Percentiles rank a stretch among this genome's conserved stretches.
Evolutionary conservation across 2,329 filamentous ascomycete species (phyloP).

Genomic region (Penicillium freii): DNA sequence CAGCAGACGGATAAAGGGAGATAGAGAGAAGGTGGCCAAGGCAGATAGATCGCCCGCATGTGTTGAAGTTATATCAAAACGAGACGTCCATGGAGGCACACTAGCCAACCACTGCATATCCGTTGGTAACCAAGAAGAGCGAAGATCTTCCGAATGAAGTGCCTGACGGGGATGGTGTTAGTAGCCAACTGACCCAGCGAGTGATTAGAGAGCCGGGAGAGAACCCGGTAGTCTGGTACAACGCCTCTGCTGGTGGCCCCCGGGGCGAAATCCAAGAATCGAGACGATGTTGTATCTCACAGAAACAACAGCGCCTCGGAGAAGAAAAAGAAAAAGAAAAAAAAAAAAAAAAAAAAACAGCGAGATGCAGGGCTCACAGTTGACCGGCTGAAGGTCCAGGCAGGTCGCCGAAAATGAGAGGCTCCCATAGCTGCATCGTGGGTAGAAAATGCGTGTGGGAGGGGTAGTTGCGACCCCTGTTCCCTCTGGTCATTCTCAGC

Average conservation of each 20-base stretch:
- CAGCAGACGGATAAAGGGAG: slow-evolving; percentile 1
- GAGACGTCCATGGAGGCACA: slow-evolving; percentile 16
- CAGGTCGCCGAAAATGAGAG: slow-evolving; percentile 10
- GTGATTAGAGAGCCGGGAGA: slow-evolving; percentile 13
- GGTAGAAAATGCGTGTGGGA: slow-evolving; percentile 16
- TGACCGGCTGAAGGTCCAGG: neutral
- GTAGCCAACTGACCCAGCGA: slow-evolving; percentile 14
- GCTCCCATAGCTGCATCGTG: slow-evolving; percentile 17
- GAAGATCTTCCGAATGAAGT: slow-evolving; percentile 21
- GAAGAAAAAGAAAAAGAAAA: slow-evolving; percentile 2
- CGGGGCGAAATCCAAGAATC: slow-evolving; percentile 13
- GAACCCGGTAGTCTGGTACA: slow-evolving; percentile 32
- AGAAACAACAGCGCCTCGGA: slow-evolving; percentile 20
- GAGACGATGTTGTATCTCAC: slow-evolving; percentile 6
- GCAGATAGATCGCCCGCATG: slow-evolving; percentile 18
- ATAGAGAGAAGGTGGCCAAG: neutral
- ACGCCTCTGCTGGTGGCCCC: slow-evolving; percentile 24
- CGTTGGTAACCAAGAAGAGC: slow-evolving; percentile 12
- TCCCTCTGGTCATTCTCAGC: slow-evolving; percentile 12
- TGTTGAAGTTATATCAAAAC: slow-evolving; percentile 26
- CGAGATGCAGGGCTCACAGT: slow-evolving; percentile 15
- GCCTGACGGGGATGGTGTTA: slow-evolving; percentile 15
- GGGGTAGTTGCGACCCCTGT: slow-evolving; percentile 12
- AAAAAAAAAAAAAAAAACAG: slow-evolving; percentile 2
- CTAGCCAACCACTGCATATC: slow-evolving; percentile 24